Evolutionary conservation across 2,329 filamentous ascomycete species (phyloP), one percentile per base, ranked within the genome.

Genomic region (Epichloe amarillans): DNA sequence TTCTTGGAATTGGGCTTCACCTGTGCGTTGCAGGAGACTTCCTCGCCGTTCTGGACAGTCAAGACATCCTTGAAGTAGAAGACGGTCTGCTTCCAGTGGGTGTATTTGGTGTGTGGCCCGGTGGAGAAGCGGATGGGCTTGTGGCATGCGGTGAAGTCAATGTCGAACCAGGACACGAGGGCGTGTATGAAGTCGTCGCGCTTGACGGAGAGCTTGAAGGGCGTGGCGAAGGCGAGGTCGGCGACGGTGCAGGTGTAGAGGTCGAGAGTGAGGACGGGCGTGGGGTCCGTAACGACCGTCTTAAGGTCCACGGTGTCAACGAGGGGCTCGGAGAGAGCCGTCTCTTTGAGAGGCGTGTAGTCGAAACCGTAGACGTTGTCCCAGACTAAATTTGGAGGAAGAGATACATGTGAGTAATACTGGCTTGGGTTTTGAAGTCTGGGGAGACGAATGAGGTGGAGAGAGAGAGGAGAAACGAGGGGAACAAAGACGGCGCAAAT

Each of bases 81-180:
- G 55, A 98, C 93, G 12, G 93, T 98, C 76, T 98, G 93, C 75
- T 98, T 98, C 93, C 93, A 98, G 78, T 98, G 93, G 17, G 93
- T 98, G 74, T 97, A 97, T 74, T 96, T 97, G 61, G 91, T 94
- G 72, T 97, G 93, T 30, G 93, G 93, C 21, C 93, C 93, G 17
- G 93, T 98, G 50, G 88, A 95, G 78, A 98, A 98, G 64, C 84
- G 82, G 65, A 98, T 89, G 35, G 89, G 87, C 79, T 97, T 97
- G 79, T 98, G 93, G 79, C 93, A 97, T 53, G 89, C 90, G 48
- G 87, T 86, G 72, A 98, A 98, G 64, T 97, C 91, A 61, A 98
- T 97, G 66, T 98, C 93, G 73, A 98, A 98, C 93, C 93, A 98
- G 11, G 91, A 86, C 60, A 98, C 94, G 51, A 98, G 74, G 51